Evolutionary conservation across 306 rosid genomes (phyloP), one percentile per base, ranked within the genome.

Genomic region (Cicer arietinum): DNA sequence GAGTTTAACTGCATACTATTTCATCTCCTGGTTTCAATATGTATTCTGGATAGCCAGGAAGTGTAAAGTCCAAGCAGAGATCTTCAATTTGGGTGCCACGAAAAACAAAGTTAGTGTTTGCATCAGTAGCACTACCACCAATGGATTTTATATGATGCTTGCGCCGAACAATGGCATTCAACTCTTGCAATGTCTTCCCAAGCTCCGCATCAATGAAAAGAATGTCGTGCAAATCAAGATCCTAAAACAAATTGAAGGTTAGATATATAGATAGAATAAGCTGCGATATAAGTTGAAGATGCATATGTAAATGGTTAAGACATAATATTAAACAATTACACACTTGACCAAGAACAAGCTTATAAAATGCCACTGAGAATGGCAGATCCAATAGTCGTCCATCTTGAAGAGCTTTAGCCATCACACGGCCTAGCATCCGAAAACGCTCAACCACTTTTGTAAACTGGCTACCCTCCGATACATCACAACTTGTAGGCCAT

Each of bases 351-450:
- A 92, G 96, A 75, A 95, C 86, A 61, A 95, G 88, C 85, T 92
- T 95, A 83, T 86, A 92, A 83, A 95, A 92, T 54, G 99, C 90
- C 25, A 88, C 80, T 6, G 99, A 95, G 17, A 95, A 88, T 4
- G 98, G 98, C 71, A 95, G 81, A 84, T 95, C 99, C 86, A 95
- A 77, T 7, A 95, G 84, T 57, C 99, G 89, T 57, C 99, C 99
- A 88, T 95, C 99, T 84, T 95, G 99, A 71, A 95, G 97, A 77
- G 98, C 99, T 85, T 95, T 95, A 51, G 98, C 99, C 85, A 88
- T 84, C 52, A 90, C 97, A 35, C 97, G 96, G 16, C 99, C 99
- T 14, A 95, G 78, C 68, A 95, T 73, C 79, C 97, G 90, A 82
- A 90, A 95, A 88, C 92, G 89, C 74, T 95, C 99, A 0, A 85